Percentiles rank a stretch among this genome's conserved stretches.
Evolutionary conservation across 2,329 filamentous ascomycete genomes (phyloP).

Genomic region (Aspergillus arachidicola): DNA sequence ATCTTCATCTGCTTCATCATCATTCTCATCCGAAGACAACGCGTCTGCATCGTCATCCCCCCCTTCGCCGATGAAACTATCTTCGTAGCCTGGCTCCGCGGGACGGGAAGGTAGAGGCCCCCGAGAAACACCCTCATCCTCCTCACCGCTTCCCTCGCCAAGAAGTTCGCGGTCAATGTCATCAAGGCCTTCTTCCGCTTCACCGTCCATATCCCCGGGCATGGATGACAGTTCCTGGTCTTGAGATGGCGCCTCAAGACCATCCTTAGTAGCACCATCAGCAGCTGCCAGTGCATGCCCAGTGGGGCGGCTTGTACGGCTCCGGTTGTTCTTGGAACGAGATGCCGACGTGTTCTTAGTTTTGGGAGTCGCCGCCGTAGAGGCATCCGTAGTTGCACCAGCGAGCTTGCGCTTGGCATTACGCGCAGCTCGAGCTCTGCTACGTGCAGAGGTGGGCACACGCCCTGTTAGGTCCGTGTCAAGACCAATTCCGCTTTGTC

Average conservation of each 20-base stretch:
- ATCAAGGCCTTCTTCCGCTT: slow-evolving; percentile 38
- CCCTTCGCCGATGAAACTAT: slow-evolving; percentile 30
- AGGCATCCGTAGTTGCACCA: slow-evolving; percentile 21
- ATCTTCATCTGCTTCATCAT: slow-evolving; percentile 36
- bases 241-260: slow-evolving; percentile 28
- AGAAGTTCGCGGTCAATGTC: slow-evolving; percentile 42
- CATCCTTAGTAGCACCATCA: slow-evolving; percentile 15
- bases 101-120: slow-evolving; percentile 21
- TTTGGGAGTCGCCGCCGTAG: slow-evolving; percentile 24
- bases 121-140: slow-evolving; percentile 29
- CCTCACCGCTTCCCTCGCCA: slow-evolving; percentile 40
- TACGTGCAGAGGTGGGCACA: slow-evolving; percentile 24
- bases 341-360: slow-evolving; percentile 20
- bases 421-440: slow-evolving; percentile 26
- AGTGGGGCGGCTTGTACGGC: slow-evolving; percentile 22
- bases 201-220: slow-evolving; percentile 33
- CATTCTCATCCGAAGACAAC: slow-evolving; percentile 34
- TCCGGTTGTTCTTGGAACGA: slow-evolving; percentile 31
- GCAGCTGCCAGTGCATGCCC: slow-evolving; percentile 15
- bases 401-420: slow-evolving; percentile 35
- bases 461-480: slow-evolving; percentile 21
- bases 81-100: slow-evolving; percentile 27
- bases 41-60: slow-evolving; percentile 30
- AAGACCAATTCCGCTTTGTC: slow-evolving; percentile 25
- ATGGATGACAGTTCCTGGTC: slow-evolving; percentile 26